Conservation (phyloP, 2,329 filamentous ascomycete genomes). For the Fusarium bulbicola region DNA sequence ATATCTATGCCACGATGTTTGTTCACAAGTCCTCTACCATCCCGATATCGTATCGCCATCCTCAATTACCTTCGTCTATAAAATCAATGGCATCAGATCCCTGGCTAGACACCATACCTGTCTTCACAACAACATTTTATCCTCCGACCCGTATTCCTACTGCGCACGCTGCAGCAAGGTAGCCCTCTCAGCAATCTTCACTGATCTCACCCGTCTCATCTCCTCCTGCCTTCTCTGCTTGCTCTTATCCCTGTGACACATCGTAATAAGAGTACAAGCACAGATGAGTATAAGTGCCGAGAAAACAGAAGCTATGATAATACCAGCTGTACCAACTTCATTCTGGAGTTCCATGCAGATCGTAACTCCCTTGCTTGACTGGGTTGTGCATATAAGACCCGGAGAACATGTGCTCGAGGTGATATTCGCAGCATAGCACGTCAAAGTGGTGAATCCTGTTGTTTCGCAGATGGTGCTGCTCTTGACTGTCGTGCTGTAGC, state of each 20-base stretch:
- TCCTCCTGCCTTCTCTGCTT: background rate
- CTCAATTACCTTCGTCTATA: too few relatives aligned
- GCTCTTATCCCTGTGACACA: background rate
- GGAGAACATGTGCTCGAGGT: background rate
- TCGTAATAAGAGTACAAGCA: background rate
- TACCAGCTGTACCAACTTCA: background rate
- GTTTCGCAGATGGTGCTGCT: background rate
- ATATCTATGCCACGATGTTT: accelerated
- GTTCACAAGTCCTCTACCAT: accelerated
- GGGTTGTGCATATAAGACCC: background rate
- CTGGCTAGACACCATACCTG: too few relatives aligned
- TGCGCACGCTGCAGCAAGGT: background rate
- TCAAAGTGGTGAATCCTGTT: background rate
- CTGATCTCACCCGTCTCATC: background rate
- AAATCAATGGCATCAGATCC: too few relatives aligned
- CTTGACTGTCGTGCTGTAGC: background rate
- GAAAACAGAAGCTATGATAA: background rate
- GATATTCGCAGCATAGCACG: background rate
- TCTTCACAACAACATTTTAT: too few relatives aligned
- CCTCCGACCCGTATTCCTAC: background rate
- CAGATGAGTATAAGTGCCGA: background rate
- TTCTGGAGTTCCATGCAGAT: background rate
- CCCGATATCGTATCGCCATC: accelerated
- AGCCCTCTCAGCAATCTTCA: background rate
- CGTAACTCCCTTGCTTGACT: background rate